A percentile compares a stretch with the other conserved stretches of the same genome.
These are phyloP conservation scores for Lentinula sp. DNA, from an alignment of 768 basidiomycete genomes.

Conservation along the genomic window DNA sequence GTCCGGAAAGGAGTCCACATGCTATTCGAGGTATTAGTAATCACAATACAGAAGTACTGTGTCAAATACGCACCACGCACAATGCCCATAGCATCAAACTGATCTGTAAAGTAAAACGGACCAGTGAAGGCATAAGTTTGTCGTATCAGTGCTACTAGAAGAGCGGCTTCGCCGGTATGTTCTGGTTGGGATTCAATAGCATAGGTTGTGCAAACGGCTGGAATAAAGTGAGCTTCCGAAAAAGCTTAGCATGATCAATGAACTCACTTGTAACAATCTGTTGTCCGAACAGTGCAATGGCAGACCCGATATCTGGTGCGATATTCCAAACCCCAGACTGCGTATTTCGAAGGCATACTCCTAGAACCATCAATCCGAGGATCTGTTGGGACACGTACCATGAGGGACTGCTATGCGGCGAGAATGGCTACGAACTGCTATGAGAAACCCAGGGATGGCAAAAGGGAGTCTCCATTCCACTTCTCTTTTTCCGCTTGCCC, in stretches of 20 bases:
- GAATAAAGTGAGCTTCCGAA: background rate
- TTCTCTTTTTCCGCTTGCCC: background rate
- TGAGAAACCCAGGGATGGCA: background rate
- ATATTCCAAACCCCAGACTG: background rate
- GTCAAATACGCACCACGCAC: background rate
- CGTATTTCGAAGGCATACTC: background rate
- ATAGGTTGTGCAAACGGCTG: slow-evolving; percentile 1
- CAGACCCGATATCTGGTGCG: background rate
- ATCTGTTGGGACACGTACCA: background rate
- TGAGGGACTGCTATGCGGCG: background rate
- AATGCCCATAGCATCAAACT: background rate
- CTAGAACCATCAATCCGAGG: background rate
- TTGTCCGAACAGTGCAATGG: background rate
- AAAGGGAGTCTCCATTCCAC: background rate
- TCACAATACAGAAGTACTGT: background rate
- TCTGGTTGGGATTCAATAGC: background rate
- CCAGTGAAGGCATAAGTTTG: background rate
- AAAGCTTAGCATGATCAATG: no score
- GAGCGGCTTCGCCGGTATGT: background rate
- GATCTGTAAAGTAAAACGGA: background rate
- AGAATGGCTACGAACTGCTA: background rate
- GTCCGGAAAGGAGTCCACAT: background rate
- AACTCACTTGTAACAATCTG: slow-evolving; percentile 1
- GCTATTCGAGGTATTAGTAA: background rate
- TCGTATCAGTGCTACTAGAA: background rate